Conservation (phyloP, 1,284 basidiomycete genomes). For the Papiliotrema flavescens region DNA sequence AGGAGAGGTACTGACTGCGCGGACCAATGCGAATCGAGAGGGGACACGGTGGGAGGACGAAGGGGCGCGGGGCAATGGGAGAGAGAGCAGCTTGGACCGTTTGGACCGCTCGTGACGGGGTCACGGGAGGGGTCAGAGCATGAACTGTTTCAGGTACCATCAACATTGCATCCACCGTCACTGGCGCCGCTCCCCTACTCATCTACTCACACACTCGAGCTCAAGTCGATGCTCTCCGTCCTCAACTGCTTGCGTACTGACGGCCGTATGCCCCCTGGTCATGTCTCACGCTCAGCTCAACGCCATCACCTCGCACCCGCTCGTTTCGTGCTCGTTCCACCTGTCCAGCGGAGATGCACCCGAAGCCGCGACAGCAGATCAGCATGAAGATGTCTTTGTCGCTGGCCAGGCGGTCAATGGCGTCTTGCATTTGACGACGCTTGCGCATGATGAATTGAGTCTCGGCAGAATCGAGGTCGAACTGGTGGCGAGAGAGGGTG, state of each 20-base stretch:
- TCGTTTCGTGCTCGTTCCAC: not conserved
- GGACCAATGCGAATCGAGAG: too few relatives aligned
- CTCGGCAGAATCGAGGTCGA: not conserved
- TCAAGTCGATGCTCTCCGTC: not conserved
- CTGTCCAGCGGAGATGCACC: not conserved
- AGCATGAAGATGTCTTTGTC: not conserved
- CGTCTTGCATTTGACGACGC: not conserved
- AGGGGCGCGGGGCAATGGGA: too few relatives aligned
- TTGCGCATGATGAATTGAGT: not conserved
- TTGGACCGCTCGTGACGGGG: too few relatives aligned
- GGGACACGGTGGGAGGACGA: too few relatives aligned
- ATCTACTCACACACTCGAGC: not conserved
- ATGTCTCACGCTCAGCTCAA: not conserved
- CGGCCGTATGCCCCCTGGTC: not conserved
- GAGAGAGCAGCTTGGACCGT: too few relatives aligned
- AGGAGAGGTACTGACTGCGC: too few relatives aligned
- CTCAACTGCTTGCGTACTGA: not conserved
- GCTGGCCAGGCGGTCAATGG: not conserved
- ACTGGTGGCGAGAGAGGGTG: not conserved
- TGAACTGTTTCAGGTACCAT: too few relatives aligned
- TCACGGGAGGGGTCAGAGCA: too few relatives aligned
- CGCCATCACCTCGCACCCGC: not conserved
- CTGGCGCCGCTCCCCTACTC: too few relatives aligned
- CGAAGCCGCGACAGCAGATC: not conserved
- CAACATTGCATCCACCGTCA: too few relatives aligned